phyloP scores from a whole-genome alignment of 139 green algal species.

The Coccomyxa sp. region DNA sequence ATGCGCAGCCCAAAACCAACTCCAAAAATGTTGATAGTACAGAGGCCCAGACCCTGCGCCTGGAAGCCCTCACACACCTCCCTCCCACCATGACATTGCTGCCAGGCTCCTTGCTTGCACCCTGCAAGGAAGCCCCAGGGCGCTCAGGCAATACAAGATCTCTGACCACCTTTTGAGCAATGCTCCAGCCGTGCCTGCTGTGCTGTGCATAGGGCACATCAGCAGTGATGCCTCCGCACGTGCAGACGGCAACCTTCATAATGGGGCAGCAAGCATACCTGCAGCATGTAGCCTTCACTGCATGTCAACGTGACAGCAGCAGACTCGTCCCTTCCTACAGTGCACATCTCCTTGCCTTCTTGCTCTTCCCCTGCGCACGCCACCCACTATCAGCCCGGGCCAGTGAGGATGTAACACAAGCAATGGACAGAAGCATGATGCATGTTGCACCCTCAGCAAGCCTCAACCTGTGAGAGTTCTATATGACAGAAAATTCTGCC shows the following conservation, averaged over 20 bases:
- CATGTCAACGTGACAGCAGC: not conserved
- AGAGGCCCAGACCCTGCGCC: not conserved
- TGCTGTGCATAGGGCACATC: too few species aligned
- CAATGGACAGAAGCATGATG: not conserved
- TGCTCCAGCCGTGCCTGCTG: not conserved
- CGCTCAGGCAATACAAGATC: not conserved
- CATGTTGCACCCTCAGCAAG: not conserved
- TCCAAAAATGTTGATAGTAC: not conserved
- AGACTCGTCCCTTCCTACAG: not conserved
- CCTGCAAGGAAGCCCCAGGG: not conserved
- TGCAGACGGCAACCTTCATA: too few species aligned
- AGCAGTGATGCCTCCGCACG: too few species aligned
- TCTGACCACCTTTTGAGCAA: not conserved
- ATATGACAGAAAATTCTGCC: not conserved
- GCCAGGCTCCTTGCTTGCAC: not conserved
- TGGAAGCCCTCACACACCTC: not conserved
- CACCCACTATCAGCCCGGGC: not conserved
- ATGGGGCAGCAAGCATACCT: constrained; percentile 3
- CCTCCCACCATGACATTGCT: not conserved
- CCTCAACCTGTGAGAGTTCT: not conserved
- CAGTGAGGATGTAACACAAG: not conserved
- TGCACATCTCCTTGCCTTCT: not conserved
- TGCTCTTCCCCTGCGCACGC: not conserved
- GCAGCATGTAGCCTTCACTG: constrained; percentile 6
- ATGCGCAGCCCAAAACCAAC: not conserved